phyloP scores from a whole-genome alignment of 2,329 filamentous ascomycete genomes.

The Ascochyta pisi region DNA sequence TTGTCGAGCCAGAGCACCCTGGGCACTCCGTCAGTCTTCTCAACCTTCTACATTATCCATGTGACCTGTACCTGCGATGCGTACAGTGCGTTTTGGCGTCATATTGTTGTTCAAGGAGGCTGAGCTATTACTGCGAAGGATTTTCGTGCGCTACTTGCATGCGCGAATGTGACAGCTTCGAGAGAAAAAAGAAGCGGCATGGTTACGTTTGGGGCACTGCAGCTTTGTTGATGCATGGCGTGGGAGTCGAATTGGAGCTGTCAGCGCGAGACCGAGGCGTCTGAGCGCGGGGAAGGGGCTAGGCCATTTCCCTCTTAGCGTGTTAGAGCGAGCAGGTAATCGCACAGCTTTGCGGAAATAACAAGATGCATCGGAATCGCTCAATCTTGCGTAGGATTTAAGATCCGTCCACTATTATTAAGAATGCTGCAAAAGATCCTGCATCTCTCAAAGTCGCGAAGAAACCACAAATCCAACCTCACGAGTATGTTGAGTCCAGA shows the following conservation, averaged over 20 bases:
- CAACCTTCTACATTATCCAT: neutral
- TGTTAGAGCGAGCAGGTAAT: too few species aligned
- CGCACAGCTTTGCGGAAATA: too few species aligned
- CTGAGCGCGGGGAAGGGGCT: conserved; percentile 20
- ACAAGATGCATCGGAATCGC: too few species aligned
- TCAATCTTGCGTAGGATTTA: too few species aligned
- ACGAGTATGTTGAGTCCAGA: too few species aligned
- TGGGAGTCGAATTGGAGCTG: conserved; percentile 26
- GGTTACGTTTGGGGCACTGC: conserved; percentile 15
- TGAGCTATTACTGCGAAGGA: neutral
- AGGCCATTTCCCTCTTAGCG: neutral
- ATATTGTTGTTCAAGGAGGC: conserved; percentile 23
- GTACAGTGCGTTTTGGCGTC: conserved; percentile 25
- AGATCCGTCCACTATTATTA: too few species aligned
- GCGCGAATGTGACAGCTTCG: conserved; percentile 4
- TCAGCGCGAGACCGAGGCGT: conserved; percentile 19
- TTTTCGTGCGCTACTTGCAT: neutral
- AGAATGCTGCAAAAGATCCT: too few species aligned
- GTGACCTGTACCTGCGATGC: conserved; percentile 28
- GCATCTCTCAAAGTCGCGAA: too few species aligned
- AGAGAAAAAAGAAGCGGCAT: neutral
- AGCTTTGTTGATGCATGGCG: conserved; percentile 1
- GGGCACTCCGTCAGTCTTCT: neutral
- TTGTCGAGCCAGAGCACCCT: conserved; percentile 44
- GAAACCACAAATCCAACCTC: too few species aligned